phyloP scores from a whole-genome alignment of 176 grass and related monocot genomes.

The Zea luxurians region DNA sequence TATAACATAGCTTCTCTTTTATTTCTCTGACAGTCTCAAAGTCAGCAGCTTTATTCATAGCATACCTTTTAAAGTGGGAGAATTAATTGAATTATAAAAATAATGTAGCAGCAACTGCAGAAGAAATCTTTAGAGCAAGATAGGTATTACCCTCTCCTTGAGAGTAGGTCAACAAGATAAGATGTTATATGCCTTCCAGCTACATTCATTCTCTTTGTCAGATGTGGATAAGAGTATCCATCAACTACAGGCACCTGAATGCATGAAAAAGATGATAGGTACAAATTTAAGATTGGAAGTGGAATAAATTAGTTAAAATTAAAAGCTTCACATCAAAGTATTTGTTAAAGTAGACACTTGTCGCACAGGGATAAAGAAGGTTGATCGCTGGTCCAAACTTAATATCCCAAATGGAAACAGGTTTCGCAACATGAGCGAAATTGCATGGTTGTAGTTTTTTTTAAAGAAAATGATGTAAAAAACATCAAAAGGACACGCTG shows the following conservation, averaged over 20 bases:
- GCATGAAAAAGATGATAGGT: constrained; percentile 25
- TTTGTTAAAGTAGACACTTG: neutral
- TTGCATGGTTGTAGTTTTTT: neutral
- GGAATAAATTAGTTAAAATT: neutral
- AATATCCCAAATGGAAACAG: neutral
- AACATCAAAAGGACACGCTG: neutral
- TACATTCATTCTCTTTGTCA: constrained; percentile 99
- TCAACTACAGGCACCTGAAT: constrained; percentile 94
- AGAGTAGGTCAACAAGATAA: constrained; percentile 93
- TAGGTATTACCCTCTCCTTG: constrained; percentile 83
- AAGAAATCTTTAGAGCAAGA: constrained; percentile 16
- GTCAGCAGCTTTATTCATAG: constrained; percentile 97
- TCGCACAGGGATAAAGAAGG: neutral
- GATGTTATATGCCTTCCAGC: constrained; percentile 98
- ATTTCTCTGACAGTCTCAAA: constrained; percentile 95
- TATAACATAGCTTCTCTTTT: constrained; percentile 95
- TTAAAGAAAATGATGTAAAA: neutral
- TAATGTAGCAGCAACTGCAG: constrained; percentile 20
- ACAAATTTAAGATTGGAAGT: neutral
- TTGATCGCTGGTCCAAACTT: neutral
- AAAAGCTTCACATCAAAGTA: neutral
- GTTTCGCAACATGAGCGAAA: neutral
- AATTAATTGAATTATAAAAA: constrained; percentile 33
- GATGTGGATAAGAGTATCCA: constrained; percentile 92
- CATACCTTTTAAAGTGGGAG: constrained; percentile 57